phyloP scores from a whole-genome alignment of 306 rosid genomes.

The Prunus dulcis region DNA sequence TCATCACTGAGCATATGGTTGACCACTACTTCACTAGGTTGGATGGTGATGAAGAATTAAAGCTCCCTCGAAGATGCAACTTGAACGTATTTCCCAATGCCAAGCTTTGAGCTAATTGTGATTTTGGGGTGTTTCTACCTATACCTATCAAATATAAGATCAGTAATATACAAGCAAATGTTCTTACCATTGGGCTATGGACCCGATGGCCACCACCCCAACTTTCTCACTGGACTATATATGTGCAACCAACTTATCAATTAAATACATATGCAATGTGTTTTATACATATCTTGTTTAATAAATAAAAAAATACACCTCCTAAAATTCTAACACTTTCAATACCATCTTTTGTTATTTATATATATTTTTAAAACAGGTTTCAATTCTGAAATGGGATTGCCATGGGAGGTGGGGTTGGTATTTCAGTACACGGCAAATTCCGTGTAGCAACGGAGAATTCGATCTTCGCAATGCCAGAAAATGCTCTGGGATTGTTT shows the following conservation, averaged over 20 bases:
- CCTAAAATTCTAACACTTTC: too few relatives aligned
- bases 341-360: too few relatives aligned
- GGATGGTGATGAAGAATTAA: slow-evolving; percentile 8
- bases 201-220: too few relatives aligned
- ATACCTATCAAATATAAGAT: too few relatives aligned
- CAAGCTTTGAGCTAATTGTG: slow-evolving; percentile 44
- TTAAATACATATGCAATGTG: too few relatives aligned
- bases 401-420: slow-evolving; percentile 86
- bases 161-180: too few relatives aligned
- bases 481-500: slow-evolving; percentile 63
- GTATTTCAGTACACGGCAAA: slow-evolving; percentile 62
- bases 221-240: too few relatives aligned
- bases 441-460: slow-evolving; percentile 68
- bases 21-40: slow-evolving; percentile 21
- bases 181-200: too few relatives aligned
- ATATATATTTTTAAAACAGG: slow-evolving; percentile 24
- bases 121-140: too few relatives aligned
- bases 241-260: too few relatives aligned
- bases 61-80: slow-evolving; percentile 58
- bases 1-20: slow-evolving; percentile 19
- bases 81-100: slow-evolving; percentile 50
- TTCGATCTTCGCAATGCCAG: slow-evolving; percentile 75
- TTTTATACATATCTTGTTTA: too few relatives aligned
- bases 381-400: slow-evolving; percentile 70
- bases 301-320: too few relatives aligned